Evolutionary conservation across 805 yeast genomes (phyloP).

Genomic region (Nakazawaea wickerhamii): DNA sequence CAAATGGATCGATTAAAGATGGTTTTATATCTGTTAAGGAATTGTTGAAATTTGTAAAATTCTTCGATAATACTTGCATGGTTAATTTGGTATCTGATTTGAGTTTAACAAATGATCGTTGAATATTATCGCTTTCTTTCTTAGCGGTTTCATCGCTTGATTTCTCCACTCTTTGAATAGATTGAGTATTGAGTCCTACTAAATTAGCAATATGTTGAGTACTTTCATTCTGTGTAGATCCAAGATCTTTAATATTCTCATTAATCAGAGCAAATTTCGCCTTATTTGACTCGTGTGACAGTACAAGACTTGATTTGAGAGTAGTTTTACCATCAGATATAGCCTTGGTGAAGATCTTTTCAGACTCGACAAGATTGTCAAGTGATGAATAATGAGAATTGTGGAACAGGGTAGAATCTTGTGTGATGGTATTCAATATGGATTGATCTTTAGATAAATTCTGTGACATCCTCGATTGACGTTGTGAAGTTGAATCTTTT

Average conservation of each 20-base stretch:
- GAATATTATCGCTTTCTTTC: not conserved
- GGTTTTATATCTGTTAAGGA: slow-evolving; percentile 3
- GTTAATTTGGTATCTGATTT: not conserved
- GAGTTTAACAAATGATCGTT: not conserved
- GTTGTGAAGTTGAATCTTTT: not conserved
- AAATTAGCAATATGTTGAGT: not conserved
- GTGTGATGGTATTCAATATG: not conserved
- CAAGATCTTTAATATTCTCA: not conserved
- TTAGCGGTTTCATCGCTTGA: not conserved
- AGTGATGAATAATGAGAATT: not conserved
- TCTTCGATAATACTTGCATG: not conserved
- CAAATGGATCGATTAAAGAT: not conserved
- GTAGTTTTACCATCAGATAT: not conserved
- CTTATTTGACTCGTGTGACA: not conserved
- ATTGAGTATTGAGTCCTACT: not conserved
- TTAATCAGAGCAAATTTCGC: not conserved
- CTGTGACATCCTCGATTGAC: not conserved
- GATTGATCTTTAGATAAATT: not conserved
- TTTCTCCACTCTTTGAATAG: not conserved
- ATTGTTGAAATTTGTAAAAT: not conserved
- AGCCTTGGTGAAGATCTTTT: not conserved
- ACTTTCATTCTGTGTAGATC: not conserved
- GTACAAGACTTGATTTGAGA: not conserved
- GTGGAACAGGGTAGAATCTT: not conserved
- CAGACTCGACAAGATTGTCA: slow-evolving; percentile 6